Conservation (phyloP, 257 asterid genomes). For the Ballota nigra region DNA sequence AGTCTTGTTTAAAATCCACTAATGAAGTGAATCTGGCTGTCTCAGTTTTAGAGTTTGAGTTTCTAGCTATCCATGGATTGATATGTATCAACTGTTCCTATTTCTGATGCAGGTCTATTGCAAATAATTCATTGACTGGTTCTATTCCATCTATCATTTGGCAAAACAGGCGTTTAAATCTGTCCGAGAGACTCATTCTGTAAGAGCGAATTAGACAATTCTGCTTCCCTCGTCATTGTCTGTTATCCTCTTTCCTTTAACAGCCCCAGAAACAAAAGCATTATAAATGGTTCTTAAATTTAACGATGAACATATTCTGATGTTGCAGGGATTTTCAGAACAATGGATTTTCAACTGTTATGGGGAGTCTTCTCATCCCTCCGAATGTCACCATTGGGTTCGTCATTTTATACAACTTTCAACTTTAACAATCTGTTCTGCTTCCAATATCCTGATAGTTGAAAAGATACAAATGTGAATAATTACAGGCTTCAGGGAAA, state of each 20-base stretch:
- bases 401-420: conserved; percentile 25
- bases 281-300: too few relatives aligned
- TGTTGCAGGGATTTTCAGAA: conserved; percentile 63
- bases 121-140: conserved; percentile 67
- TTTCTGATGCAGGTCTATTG: conserved; percentile 63
- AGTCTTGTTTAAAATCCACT: conserved; percentile 1
- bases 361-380: conserved; percentile 48
- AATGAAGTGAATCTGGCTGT: not conserved
- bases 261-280: not conserved
- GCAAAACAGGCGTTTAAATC: conserved; percentile 61
- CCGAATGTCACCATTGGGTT: conserved; percentile 72
- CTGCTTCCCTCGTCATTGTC: not conserved
- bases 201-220: conserved; percentile 38
- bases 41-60: conserved; percentile 5
- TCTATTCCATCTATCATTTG: conserved; percentile 76
- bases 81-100: not conserved
- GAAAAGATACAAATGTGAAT: not conserved
- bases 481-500: conserved; percentile 79
- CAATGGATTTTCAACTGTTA: conserved; percentile 57
- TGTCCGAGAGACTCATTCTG: conserved; percentile 57
- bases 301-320: conserved; percentile 1
- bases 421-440: not conserved
- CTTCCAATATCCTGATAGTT: not conserved
- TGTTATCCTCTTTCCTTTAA: conserved; percentile 3
- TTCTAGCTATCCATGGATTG: too few relatives aligned